Evolutionary conservation across 2,329 filamentous ascomycete species (phyloP).

Genomic region (Hypoxylon sp.): DNA sequence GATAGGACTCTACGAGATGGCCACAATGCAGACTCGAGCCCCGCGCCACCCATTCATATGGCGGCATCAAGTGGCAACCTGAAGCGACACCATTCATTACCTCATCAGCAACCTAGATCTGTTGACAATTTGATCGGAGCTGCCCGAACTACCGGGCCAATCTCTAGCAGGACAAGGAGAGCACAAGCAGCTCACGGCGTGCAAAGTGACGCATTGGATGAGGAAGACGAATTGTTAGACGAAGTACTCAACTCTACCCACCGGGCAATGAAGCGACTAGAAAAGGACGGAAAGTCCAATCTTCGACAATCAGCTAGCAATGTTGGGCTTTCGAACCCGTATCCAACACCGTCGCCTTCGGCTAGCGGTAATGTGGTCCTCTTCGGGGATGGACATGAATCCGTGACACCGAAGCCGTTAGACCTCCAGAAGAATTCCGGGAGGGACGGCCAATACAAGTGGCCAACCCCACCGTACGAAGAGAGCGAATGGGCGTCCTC

Average conservation of each 20-base stretch:
- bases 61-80: conserved; percentile 66
- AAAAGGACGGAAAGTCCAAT: conserved; percentile 64
- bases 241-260: conserved; percentile 86
- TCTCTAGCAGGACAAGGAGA: conserved; percentile 84
- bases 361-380: conserved; percentile 84
- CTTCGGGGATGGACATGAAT: conserved; percentile 77
- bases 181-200: conserved; percentile 82
- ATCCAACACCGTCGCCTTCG: conserved; percentile 80
- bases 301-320: conserved; percentile 77
- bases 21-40: conserved; percentile 63
- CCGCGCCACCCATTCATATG: conserved; percentile 69
- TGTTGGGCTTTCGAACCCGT: conserved; percentile 71
- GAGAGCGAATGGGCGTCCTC: conserved; percentile 92
- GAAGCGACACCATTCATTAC: conserved; percentile 76
- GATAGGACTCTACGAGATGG: conserved; percentile 72
- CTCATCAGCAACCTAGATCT: conserved; percentile 73
- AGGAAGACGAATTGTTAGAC: conserved; percentile 95
- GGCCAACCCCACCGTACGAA: conserved; percentile 96
- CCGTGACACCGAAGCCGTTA: conserved; percentile 77
- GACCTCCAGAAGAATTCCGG: conserved; percentile 71
- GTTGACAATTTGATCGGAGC: conserved; percentile 74
- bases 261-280: conserved; percentile 80
- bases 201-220: conserved; percentile 93
- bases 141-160: conserved; percentile 69
- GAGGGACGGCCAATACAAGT: conserved; percentile 74